These are phyloP conservation scores for Cryptococcus jaspeensis DNA, from an alignment of 1,284 basidiomycete genomes.

Conservation along the genomic window DNA sequence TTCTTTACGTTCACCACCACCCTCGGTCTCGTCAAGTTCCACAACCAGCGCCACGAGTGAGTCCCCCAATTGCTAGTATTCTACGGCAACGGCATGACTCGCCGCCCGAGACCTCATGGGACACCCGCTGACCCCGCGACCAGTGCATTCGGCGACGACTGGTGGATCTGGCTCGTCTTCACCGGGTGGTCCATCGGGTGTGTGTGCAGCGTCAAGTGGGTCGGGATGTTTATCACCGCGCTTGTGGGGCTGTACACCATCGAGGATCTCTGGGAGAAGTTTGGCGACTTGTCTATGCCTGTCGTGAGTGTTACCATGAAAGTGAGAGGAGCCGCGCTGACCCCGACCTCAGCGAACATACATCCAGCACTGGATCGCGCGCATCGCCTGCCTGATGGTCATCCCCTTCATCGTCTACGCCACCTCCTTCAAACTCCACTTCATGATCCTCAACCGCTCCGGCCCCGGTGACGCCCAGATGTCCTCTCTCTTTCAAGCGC, in stretches of 20 bases:
- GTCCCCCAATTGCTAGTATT: conserved; percentile 41
- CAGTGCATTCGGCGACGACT: conserved; percentile 73
- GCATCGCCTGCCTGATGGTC: conserved; percentile 81
- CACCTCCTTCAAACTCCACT: conserved; percentile 92
- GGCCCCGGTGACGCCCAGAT: conserved; percentile 98
- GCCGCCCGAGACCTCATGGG: too few species aligned
- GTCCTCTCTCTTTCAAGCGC: conserved; percentile 98
- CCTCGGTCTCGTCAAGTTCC: conserved; percentile 92
- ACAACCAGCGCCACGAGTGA: conserved; percentile 89
- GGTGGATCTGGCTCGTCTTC: conserved; percentile 93
- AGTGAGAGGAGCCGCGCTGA: not conserved
- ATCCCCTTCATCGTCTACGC: conserved; percentile 90
- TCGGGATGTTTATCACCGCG: conserved; percentile 92
- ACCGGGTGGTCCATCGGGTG: conserved; percentile 92
- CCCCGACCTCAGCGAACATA: conserved; percentile 62
- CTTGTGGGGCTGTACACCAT: conserved; percentile 94
- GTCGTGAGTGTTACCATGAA: conserved; percentile 58
- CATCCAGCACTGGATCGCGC: conserved; percentile 85
- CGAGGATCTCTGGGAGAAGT: conserved; percentile 98
- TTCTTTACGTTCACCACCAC: conserved; percentile 98
- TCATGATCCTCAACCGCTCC: conserved; percentile 87
- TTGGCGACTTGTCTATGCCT: conserved; percentile 92
- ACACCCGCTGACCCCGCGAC: conserved; percentile 40
- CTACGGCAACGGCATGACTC: not conserved
- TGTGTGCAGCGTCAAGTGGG: conserved; percentile 96